phyloP scores from a whole-genome alignment of 495 filamentous ascomycete species.

The Podospora pseudoanserina region DNA sequence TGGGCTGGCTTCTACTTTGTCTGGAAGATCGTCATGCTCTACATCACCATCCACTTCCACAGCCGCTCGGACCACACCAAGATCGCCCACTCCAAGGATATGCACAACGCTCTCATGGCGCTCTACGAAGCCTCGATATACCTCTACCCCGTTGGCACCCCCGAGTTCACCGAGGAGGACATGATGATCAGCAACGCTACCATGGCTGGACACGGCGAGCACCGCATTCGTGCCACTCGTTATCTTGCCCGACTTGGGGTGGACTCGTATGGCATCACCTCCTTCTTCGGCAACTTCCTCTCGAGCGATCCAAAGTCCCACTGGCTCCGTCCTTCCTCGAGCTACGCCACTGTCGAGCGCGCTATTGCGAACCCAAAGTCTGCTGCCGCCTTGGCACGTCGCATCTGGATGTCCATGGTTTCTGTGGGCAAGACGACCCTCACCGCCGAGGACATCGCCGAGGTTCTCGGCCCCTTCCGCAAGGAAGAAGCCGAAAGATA shows the following conservation, averaged over 20 bases:
- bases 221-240: conserved; percentile 24
- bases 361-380: conserved; percentile 30
- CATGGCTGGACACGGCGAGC: conserved; percentile 24
- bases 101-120: conserved; percentile 60
- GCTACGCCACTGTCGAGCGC: conserved; percentile 29
- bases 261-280: conserved; percentile 29
- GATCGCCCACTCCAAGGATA: conserved; percentile 68
- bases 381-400: conserved; percentile 47
- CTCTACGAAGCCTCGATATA: conserved; percentile 68
- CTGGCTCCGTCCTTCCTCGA: conserved; percentile 28
- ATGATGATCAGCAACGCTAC: conserved; percentile 31
- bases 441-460: conserved; percentile 27
- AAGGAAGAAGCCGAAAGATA: conserved; percentile 28
- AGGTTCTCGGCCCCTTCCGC: conserved; percentile 30
- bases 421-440: conserved; percentile 27
- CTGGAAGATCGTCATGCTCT: conserved; percentile 68
- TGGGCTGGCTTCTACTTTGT: conserved; percentile 51
- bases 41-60: conserved; percentile 82
- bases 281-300: conserved; percentile 33
- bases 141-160: conserved; percentile 28
- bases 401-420: conserved; percentile 35
- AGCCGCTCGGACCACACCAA: conserved; percentile 63
- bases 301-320: conserved; percentile 23
- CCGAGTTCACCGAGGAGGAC: conserved; percentile 28
- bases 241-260: conserved; percentile 27